Evolutionary conservation across 2,329 filamentous ascomycete species (phyloP), one percentile per base, ranked within the genome.

Genomic region (Colletotrichum somersetense): DNA sequence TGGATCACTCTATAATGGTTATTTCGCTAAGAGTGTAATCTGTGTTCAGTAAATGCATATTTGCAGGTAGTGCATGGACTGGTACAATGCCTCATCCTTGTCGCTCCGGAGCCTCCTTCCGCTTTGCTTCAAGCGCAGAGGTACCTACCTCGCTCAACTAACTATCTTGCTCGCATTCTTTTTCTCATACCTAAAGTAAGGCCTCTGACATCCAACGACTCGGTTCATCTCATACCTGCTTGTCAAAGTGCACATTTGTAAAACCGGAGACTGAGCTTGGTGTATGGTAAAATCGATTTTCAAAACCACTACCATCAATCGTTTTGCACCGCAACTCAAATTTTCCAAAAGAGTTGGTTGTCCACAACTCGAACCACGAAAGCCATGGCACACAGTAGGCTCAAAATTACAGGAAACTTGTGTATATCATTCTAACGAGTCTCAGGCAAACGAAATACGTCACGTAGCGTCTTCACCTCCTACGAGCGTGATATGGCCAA

Each of bases 391-490:
- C 85, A 88, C 75, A 89, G 86, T 88, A 84, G 78, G 82, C 74
- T 30, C 30, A 16, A 57, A 16, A 12, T 23, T 14, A 46, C 20
- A 7, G 20, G 5, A 48, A n/a, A 8, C 20, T 3, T 7, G 10
- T 50, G 33, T 67, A 46, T 46, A 55, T 40, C 33, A 40, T 18
- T 53, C 14, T 70, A 44, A 42, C 30, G 12, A 66, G 73, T 70
- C 66, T 38, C 76, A 91, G 89, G 89, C 79, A 97, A 97, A 85
- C 91, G 94, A 77, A 97, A 98, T 84, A 97, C 95, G 56, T 96
- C 94, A 56, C 91, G 96, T 56, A 91, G 95, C 53, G 95, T 98
- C 82, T 98, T 98, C 86, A 98, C 96, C 44, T 91, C 94, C 33
- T 91, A 98, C 83, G 96, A 98, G 84, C 92, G 96, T 75, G 89